phyloP scores from a whole-genome alignment of 2,329 filamentous ascomycete species.

The Bipolaris gigantea region DNA sequence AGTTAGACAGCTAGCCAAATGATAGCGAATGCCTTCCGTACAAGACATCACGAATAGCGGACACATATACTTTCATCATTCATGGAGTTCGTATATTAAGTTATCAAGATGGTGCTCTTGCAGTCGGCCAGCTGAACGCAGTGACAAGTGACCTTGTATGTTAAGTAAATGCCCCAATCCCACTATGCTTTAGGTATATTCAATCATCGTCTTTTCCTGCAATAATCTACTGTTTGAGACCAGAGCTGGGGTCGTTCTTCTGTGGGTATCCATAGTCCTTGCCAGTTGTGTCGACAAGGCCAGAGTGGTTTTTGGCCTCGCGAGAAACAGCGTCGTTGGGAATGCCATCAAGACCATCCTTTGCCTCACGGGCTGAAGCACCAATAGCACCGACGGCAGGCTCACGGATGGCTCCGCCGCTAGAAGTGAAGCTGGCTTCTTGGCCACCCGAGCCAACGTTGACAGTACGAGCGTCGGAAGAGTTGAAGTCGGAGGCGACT shows the following conservation, averaged over 20 bases:
- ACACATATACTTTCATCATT: neutral
- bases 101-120: slow-evolving; percentile 14
- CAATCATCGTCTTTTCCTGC: neutral
- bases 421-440: slow-evolving; percentile 48
- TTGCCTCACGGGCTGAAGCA: slow-evolving; percentile 63
- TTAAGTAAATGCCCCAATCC: slow-evolving; percentile 8
- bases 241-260: slow-evolving; percentile 45
- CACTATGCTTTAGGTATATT: slow-evolving; percentile 6
- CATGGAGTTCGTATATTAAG: slow-evolving; percentile 10
- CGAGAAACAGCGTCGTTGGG: slow-evolving; percentile 63
- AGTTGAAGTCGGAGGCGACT: slow-evolving; percentile 76
- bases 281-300: slow-evolving; percentile 47
- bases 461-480: slow-evolving; percentile 66
- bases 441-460: slow-evolving; percentile 67
- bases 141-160: slow-evolving; percentile 8
- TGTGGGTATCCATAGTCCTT: slow-evolving; percentile 49
- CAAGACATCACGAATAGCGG: neutral
- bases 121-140: slow-evolving; percentile 17
- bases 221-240: slow-evolving; percentile 24
- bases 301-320: slow-evolving; percentile 49
- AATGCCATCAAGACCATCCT: slow-evolving; percentile 58
- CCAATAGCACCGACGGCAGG: slow-evolving; percentile 58
- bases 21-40: too few relatives aligned
- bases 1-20: neutral
- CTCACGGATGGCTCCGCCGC: slow-evolving; percentile 51